Evolutionary conservation across 176 grass and related monocot genomes (phyloP), one percentile per base, ranked within the genome.

Genomic region (Aechmea fasciata): DNA sequence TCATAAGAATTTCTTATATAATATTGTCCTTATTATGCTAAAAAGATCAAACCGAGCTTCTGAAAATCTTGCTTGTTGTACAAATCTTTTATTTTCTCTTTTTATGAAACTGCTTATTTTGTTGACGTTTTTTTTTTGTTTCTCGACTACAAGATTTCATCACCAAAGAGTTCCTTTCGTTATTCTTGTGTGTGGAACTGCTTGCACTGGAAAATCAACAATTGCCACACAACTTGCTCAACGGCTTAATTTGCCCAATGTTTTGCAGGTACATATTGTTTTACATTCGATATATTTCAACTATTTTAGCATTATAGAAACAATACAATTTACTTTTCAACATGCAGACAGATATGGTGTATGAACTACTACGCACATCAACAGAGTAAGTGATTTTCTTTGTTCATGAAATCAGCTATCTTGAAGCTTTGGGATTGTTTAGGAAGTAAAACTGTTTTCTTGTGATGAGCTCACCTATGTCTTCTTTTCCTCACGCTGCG

Each of bases 201-300:
- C 89, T 68, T 97, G 93, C 79, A 89, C 86, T 3, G 93, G 93
- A 51, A 97, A 97, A 85, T 97, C 93, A 72, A 97, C 93, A 83
- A 91, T 97, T 62, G 93, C 93, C 26, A 97, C 93, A 13, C 93
- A 97, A 61, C 89, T 97, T 74, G 88, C 93, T 76, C 89, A 92
- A 84, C 88, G 89, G 80, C 83, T 96, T 33, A 96, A 96, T 80
- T 74, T 96, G 55, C 91, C 91, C 75, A 96, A 96, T 80, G 91
- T 96, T 79, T 85, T 96, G 66, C 93, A 96, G 86, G 93, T 96
- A 71, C 41, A 61, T 80, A 50, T 78, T 66, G 41, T 71, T 49
- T 19, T 8, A 17, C 48, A 20, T 67, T 80, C 53, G 13, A 71
- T 70, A 2, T 29, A 2, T 78, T 52, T 52, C 63, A 33, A 63